A percentile compares a stretch with the other conserved stretches of the same genome.
These are phyloP conservation scores for Xylariaceae sp. DNA, from an alignment of 2,329 filamentous ascomycete genomes.

Conservation along the genomic window DNA sequence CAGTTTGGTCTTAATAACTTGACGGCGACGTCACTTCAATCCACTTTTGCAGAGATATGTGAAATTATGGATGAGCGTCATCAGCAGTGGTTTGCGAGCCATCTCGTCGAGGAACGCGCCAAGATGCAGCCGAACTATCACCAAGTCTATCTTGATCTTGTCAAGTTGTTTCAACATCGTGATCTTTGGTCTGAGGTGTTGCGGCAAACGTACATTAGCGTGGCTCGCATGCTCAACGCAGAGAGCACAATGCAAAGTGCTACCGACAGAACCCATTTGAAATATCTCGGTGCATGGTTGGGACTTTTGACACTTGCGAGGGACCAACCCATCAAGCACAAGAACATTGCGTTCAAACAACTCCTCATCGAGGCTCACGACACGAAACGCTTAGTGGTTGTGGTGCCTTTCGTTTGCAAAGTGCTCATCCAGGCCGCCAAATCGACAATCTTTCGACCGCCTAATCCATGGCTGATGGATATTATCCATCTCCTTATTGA, in stretches of 20 bases:
- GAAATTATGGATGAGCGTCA: slow-evolving; percentile 74
- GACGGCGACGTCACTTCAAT: slow-evolving; percentile 78
- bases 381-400: slow-evolving; percentile 82
- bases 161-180: slow-evolving; percentile 75
- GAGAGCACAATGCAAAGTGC: slow-evolving; percentile 80
- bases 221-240: slow-evolving; percentile 81
- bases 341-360: slow-evolving; percentile 95
- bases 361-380: slow-evolving; percentile 90
- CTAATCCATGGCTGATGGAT: slow-evolving; percentile 97
- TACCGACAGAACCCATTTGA: slow-evolving; percentile 80
- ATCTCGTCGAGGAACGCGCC: slow-evolving; percentile 90
- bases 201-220: slow-evolving; percentile 83
- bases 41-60: slow-evolving; percentile 77
- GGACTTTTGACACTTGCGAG: slow-evolving; percentile 88
- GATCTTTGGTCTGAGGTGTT: slow-evolving; percentile 83
- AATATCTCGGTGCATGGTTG: slow-evolving; percentile 91
- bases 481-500: slow-evolving; percentile 88
- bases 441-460: slow-evolving; percentile 86
- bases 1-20: slow-evolving; percentile 96
- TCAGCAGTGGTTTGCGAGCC: slow-evolving; percentile 93
- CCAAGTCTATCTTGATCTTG: slow-evolving; percentile 81
- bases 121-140: slow-evolving; percentile 98
- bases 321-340: slow-evolving; percentile 92
- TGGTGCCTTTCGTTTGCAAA: slow-evolving; percentile 97
- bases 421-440: slow-evolving; percentile 78